Percentiles rank a stretch among this genome's conserved stretches.
These are phyloP conservation scores for Solanum pimpinellifolium DNA, from an alignment of 257 asterid species.

Conservation along the genomic window DNA sequence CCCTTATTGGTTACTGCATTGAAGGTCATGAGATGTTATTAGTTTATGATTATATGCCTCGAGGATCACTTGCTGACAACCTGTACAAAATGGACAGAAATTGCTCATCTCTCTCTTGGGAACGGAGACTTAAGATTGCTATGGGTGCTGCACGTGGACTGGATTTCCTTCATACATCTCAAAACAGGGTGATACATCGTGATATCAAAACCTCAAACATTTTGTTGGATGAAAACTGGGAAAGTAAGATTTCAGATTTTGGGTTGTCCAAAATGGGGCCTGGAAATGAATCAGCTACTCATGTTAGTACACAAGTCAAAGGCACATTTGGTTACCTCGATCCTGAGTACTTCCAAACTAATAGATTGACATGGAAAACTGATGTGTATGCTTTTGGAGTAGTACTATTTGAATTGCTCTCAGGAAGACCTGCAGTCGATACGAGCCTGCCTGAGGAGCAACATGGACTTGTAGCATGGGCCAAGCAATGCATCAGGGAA, in stretches of 20 bases:
- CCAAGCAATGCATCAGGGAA: slow-evolving; percentile 42
- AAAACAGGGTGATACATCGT: slow-evolving; percentile 51
- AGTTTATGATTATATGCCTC: slow-evolving; percentile 48
- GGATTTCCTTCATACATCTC: slow-evolving; percentile 53
- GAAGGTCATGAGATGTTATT: slow-evolving; percentile 43
- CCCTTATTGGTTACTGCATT: slow-evolving; percentile 57
- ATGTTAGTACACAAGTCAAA: slow-evolving; percentile 40
- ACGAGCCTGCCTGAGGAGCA: slow-evolving; percentile 42
- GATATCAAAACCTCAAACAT: slow-evolving; percentile 75
- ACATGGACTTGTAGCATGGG: slow-evolving; percentile 52
- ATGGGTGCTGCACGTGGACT: slow-evolving; percentile 69
- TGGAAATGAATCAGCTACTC: slow-evolving; percentile 36
- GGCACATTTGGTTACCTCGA: slow-evolving; percentile 64
- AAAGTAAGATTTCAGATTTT: slow-evolving; percentile 63
- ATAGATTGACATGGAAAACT: slow-evolving; percentile 42
- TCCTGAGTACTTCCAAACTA: slow-evolving; percentile 50
- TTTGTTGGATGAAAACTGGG: slow-evolving; percentile 53
- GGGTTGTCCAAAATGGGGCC: slow-evolving; percentile 72
- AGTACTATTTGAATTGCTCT: slow-evolving; percentile 51
- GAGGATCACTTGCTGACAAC: slow-evolving; percentile 49
- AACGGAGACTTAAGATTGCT: slow-evolving; percentile 38
- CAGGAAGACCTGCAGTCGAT: slow-evolving; percentile 54
- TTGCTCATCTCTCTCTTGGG: slow-evolving; percentile 48
- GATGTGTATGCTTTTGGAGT: slow-evolving; percentile 75
- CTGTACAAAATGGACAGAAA: slow-evolving; percentile 24